Conservation (phyloP, 2,329 filamentous ascomycete species). For the Fusarium floridanum region DNA sequence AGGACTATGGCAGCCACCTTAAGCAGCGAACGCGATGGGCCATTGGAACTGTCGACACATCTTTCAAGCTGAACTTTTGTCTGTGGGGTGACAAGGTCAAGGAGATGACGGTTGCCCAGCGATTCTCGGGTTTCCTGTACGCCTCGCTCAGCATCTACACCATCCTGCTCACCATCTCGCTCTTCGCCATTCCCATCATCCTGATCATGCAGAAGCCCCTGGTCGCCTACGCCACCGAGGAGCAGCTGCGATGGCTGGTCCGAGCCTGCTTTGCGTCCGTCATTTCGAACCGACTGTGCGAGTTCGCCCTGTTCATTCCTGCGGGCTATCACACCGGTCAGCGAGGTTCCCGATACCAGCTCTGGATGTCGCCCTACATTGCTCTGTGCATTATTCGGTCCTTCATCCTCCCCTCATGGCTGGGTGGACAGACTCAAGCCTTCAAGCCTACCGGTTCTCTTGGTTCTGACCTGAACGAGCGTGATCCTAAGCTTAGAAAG, state of each 20-base stretch:
- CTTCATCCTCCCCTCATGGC: constrained; percentile 70
- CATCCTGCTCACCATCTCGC: constrained; percentile 65
- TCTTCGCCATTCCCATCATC: constrained; percentile 71
- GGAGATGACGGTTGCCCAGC: constrained; percentile 67
- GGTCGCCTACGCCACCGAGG: constrained; percentile 65
- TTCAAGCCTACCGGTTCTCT: constrained; percentile 73
- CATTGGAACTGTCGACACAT: constrained; percentile 69
- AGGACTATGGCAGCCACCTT: constrained; percentile 66
- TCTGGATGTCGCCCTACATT: constrained; percentile 75
- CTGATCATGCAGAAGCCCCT: constrained; percentile 68
- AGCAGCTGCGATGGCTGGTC: constrained; percentile 70
- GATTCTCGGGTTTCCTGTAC: constrained; percentile 71
- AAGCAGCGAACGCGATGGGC: constrained; percentile 71
- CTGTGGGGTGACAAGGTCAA: constrained; percentile 66
- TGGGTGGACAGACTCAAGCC: constrained; percentile 69
- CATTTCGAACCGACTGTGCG: constrained; percentile 66
- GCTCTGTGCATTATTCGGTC: constrained; percentile 69
- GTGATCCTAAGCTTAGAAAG: constrained; percentile 64
- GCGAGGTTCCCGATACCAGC: constrained; percentile 66
- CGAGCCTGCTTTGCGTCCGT: constrained; percentile 66
- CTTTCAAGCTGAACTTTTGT: constrained; percentile 71
- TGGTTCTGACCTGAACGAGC: constrained; percentile 68
- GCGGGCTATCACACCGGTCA: constrained; percentile 71
- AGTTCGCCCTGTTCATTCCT: constrained; percentile 70
- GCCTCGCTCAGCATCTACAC: constrained; percentile 68